Conservation (phyloP, 2,329 filamentous ascomycete genomes). For the Penicillium hordei region DNA sequence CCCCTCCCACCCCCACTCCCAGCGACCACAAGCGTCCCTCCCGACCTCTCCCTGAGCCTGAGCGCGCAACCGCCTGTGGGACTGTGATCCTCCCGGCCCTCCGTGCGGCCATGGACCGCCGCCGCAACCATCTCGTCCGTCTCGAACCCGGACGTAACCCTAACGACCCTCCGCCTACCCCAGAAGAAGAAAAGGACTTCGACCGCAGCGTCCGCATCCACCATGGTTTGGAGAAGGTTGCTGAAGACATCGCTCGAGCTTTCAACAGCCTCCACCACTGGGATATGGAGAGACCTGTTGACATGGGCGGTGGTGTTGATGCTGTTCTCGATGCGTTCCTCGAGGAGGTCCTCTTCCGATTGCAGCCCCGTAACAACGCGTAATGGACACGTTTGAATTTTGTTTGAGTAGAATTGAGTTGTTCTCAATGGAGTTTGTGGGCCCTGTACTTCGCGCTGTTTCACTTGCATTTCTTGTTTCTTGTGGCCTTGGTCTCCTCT, state of each 20-base stretch:
- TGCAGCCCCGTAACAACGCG: conserved; percentile 65
- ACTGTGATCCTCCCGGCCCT: conserved; percentile 85
- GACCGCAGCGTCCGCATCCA: conserved; percentile 24
- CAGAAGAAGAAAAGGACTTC: conserved; percentile 20
- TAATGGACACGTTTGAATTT: background rate
- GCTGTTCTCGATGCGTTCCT: conserved; percentile 88
- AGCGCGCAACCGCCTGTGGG: conserved; percentile 20
- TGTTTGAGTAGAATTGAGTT: conserved; percentile 1
- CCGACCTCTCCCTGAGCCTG: conserved; percentile 18
- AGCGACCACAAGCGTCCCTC: conserved; percentile 18
- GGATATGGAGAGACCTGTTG: conserved; percentile 82
- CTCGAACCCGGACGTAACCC: conserved; percentile 29
- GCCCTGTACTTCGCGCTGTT: background rate
- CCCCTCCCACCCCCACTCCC: conserved; percentile 18
- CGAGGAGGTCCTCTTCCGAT: conserved; percentile 88
- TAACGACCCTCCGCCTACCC: conserved; percentile 19
- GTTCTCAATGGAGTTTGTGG: background rate
- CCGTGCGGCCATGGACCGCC: conserved; percentile 83
- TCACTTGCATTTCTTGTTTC: background rate
- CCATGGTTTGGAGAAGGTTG: conserved; percentile 47
- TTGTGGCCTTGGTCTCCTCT: background rate
- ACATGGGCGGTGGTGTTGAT: conserved; percentile 87
- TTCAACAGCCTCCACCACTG: conserved; percentile 89
- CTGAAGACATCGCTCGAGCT: conserved; percentile 76
- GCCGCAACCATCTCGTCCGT: conserved; percentile 58